phyloP scores from a whole-genome alignment of 2,329 filamentous ascomycete genomes.

The Tolypocladium nubicola region DNA sequence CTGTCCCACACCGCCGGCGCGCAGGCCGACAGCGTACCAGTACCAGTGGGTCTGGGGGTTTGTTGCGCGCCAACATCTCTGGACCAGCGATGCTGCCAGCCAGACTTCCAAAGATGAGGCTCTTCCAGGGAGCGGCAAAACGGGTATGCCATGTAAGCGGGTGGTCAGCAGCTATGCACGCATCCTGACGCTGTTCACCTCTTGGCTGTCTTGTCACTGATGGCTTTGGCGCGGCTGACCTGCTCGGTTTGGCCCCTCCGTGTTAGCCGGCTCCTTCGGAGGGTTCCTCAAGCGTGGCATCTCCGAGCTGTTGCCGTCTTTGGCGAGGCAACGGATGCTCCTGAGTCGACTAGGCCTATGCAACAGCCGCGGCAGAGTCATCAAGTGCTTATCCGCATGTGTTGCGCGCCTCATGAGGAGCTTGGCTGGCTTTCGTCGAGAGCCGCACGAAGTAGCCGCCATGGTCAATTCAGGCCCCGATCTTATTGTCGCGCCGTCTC shows the following conservation, averaged over 20 bases:
- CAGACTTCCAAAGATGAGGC: neutral
- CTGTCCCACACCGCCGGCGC: conserved; percentile 1
- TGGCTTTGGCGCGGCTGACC: neutral
- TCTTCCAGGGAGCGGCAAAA: neutral
- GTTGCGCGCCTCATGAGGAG: no score
- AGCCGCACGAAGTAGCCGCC: neutral
- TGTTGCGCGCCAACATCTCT: neutral
- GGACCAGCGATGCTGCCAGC: neutral
- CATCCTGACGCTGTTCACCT: neutral
- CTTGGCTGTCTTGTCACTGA: neutral
- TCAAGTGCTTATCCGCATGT: no score
- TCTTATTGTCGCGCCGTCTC: neutral
- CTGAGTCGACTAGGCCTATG: neutral
- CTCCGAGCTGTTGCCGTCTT: neutral
- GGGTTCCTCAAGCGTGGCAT: neutral
- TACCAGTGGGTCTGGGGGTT: neutral
- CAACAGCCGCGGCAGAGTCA: neutral
- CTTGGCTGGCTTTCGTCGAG: no score
- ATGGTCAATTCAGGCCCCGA: neutral
- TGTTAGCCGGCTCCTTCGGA: neutral
- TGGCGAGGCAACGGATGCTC: neutral
- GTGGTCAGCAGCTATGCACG: neutral
- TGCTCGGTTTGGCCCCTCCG: neutral
- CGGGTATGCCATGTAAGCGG: neutral
- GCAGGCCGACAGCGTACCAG: neutral